These are phyloP conservation scores for Malassezia sympodialis DNA, from an alignment of 1,284 basidiomycete genomes.

Conservation along the genomic window DNA sequence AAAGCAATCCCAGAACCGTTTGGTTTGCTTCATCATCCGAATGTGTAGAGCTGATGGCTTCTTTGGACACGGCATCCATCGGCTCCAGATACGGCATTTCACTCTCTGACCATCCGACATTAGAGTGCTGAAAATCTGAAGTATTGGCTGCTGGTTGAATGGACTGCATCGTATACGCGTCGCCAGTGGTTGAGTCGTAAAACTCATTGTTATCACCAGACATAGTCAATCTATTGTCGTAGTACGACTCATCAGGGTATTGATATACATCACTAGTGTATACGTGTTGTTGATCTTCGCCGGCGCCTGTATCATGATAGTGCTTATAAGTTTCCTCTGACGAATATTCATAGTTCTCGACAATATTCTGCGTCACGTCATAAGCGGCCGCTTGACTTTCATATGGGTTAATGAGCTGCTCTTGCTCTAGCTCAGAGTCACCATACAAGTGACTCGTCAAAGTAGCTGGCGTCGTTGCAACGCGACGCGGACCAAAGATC, in stretches of 20 bases:
- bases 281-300: not conserved
- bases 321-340: not conserved
- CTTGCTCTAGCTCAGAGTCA: slow-evolving; percentile 1
- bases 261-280: not conserved
- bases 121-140: not conserved
- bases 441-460: not conserved
- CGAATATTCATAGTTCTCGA: not conserved
- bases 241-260: not conserved
- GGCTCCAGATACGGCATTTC: slow-evolving; percentile 12
- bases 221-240: not conserved
- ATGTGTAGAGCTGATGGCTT: not conserved
- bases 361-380: not conserved
- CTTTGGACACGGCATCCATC: slow-evolving; percentile 2
- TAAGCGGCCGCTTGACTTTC: not conserved
- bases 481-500: not conserved
- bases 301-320: not conserved
- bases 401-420: slow-evolving; percentile 4
- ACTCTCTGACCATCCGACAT: not conserved
- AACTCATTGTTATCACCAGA: not conserved
- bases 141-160: not conserved
- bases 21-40: slow-evolving; percentile 1
- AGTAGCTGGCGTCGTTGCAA: slow-evolving; percentile 2
- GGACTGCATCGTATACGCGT: not conserved
- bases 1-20: not conserved
- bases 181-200: not conserved